Conservation (phyloP, 768 basidiomycete genomes). For the Suillus luteus region DNA sequence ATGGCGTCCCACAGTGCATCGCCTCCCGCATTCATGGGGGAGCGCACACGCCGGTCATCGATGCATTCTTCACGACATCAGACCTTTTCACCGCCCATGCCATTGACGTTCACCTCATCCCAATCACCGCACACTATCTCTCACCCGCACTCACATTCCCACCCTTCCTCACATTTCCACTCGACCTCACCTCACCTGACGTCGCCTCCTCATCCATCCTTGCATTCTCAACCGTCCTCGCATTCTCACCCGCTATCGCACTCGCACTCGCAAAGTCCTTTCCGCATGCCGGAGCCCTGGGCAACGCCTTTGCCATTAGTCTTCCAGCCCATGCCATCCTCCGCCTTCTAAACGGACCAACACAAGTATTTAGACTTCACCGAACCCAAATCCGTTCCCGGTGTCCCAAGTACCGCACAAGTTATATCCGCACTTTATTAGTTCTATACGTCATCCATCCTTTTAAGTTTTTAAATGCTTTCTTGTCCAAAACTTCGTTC, state of each 20-base stretch:
- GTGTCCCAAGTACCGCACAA: not conserved
- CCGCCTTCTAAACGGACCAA: constrained; percentile 16
- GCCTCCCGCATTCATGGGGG: constrained; percentile 7
- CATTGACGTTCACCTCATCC: not conserved
- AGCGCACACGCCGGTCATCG: constrained; percentile 15
- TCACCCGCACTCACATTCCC: constrained; percentile 4
- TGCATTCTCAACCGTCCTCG: not conserved
- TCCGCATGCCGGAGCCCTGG: constrained; percentile 33
- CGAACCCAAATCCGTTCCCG: not conserved
- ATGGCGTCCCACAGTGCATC: not conserved
- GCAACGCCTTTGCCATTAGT: constrained; percentile 1
- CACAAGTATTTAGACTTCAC: constrained; percentile 1
- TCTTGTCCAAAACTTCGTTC: not conserved
- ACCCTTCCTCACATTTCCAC: not conserved
- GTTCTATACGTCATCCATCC: not conserved
- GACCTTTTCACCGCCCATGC: not conserved
- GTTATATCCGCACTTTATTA: constrained; percentile 4
- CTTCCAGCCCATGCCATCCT: constrained; percentile 8
- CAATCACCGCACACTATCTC: constrained; percentile 7
- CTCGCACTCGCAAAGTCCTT: constrained; percentile 15
- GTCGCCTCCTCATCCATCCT: not conserved
- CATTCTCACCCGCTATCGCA: constrained; percentile 1
- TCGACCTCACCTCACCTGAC: not conserved
- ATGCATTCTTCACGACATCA: constrained; percentile 13
- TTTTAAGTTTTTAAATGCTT: not conserved